These are phyloP conservation scores for Nadsonia fulvescens DNA, from an alignment of 805 yeast species.

Conservation along the genomic window DNA sequence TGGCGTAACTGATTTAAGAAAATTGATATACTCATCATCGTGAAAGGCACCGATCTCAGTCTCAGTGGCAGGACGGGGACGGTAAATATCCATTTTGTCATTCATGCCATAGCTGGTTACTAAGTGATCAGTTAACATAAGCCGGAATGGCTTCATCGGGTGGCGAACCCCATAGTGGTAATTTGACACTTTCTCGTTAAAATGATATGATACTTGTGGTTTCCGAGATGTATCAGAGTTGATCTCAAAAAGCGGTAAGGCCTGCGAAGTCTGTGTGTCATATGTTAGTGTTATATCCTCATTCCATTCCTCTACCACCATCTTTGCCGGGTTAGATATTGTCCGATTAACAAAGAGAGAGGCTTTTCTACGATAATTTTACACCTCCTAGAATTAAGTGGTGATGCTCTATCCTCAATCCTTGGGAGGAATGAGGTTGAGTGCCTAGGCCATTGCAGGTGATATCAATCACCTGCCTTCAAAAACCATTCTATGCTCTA, in stretches of 20 bases:
- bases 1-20: constrained; percentile 60
- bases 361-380: too few species aligned
- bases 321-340: too few species aligned
- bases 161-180: constrained; percentile 87
- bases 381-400: too few species aligned
- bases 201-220: constrained; percentile 65
- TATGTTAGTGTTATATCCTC: constrained; percentile 21
- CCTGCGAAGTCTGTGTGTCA: constrained; percentile 24
- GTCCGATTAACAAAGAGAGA: too few species aligned
- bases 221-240: constrained; percentile 15
- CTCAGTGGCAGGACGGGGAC: constrained; percentile 65
- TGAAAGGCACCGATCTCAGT: constrained; percentile 73
- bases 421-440: too few species aligned
- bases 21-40: constrained; percentile 69
- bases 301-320: constrained; percentile 12
- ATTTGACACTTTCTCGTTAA: constrained; percentile 58
- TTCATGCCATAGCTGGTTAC: constrained; percentile 72
- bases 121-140: constrained; percentile 85
- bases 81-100: constrained; percentile 77
- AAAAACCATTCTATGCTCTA: too few species aligned
- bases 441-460: too few species aligned
- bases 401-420: too few species aligned
- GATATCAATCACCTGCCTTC: too few species aligned
- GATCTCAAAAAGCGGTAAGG: constrained; percentile 30
- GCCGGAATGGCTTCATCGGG: constrained; percentile 96